phyloP scores from a whole-genome alignment of 495 filamentous ascomycete genomes.

The Mytilinidion resinicola region DNA sequence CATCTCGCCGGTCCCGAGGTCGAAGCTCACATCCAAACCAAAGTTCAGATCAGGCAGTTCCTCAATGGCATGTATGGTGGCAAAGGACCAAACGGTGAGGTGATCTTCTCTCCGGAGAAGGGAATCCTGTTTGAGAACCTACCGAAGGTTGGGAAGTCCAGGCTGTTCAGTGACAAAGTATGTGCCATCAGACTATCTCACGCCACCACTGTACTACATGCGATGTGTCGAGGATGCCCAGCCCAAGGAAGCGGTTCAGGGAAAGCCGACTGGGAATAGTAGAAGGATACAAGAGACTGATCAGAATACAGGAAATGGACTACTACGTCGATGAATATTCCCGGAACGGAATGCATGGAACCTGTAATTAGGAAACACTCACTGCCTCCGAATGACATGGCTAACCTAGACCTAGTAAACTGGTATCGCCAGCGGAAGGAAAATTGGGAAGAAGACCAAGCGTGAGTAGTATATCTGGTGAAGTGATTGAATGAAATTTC shows the following conservation, averaged over 20 bases:
- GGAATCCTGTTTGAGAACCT: conserved; percentile 56
- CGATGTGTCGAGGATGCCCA: no score
- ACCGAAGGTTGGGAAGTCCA: conserved; percentile 41
- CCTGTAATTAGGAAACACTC: conserved; percentile 46
- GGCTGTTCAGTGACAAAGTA: conserved; percentile 55
- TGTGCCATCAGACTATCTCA: conserved; percentile 11
- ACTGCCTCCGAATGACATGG: background rate
- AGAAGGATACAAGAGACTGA: background rate
- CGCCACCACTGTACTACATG: no score
- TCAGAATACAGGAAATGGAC: conserved; percentile 54
- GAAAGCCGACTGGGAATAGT: background rate
- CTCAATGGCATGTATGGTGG: conserved; percentile 66
- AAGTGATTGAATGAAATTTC: background rate
- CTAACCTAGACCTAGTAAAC: conserved; percentile 45
- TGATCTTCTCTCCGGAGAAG: conserved; percentile 46
- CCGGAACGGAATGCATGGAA: conserved; percentile 66
- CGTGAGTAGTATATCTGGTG: conserved; percentile 31
- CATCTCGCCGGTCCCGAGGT: conserved; percentile 63
- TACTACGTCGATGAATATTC: conserved; percentile 67
- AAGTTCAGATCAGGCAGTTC: conserved; percentile 58
- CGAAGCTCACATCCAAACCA: conserved; percentile 50
- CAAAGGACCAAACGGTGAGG: conserved; percentile 46
- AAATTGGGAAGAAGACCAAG: conserved; percentile 71
- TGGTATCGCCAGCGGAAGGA: conserved; percentile 72
- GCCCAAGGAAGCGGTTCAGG: no score